Evolutionary conservation across 345 rosid species (phyloP).

Genomic region (Eucalyptus albens): DNA sequence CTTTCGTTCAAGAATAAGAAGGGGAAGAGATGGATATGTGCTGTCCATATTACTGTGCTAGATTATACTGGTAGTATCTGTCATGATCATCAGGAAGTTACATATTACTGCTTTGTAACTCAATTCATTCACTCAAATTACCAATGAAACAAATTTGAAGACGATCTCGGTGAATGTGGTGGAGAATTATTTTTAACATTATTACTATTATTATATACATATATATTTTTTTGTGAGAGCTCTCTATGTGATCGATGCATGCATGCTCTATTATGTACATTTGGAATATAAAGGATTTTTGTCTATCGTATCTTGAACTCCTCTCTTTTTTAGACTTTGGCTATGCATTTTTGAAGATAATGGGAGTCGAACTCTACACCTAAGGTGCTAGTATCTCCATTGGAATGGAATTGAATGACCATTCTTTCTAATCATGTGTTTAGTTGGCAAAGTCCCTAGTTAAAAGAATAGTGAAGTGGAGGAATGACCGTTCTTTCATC

Average conservation of each 20-base stretch:
- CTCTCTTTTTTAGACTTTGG: neutral
- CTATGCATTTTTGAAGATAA: neutral
- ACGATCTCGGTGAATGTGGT: neutral
- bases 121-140: neutral
- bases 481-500: neutral
- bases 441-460: neutral
- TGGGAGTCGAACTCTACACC: neutral
- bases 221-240: neutral
- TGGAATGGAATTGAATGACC: neutral
- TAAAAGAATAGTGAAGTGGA: neutral
- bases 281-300: neutral
- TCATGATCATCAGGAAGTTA: neutral
- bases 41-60: neutral
- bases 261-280: neutral
- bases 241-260: neutral
- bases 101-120: neutral
- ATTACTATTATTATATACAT: neutral
- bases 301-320: neutral
- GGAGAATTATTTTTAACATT: neutral
- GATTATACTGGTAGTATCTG: neutral
- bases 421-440: neutral
- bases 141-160: neutral
- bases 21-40: neutral
- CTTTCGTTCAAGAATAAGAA: neutral
- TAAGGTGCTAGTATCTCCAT: neutral